phyloP scores from a whole-genome alignment of 805 yeast genomes.

The Monosporozyma servazzii region DNA sequence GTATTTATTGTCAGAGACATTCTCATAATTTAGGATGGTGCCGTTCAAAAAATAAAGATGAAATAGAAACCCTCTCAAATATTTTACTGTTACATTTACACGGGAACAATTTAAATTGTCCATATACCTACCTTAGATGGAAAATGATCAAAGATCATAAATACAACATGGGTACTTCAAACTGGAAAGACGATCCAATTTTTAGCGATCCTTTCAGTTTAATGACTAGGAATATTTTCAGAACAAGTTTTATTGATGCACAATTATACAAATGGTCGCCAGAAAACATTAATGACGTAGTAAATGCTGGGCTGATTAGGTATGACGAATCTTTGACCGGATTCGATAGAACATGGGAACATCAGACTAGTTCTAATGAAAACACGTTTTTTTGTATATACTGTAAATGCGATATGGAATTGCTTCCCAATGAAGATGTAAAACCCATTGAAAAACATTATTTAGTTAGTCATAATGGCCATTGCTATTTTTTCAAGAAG shows the following conservation, averaged over 20 bases:
- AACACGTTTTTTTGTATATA: slow-evolving; percentile 45
- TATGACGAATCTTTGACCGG: slow-evolving; percentile 42
- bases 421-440: slow-evolving; percentile 11
- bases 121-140: slow-evolving; percentile 12
- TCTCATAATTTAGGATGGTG: slow-evolving; percentile 18
- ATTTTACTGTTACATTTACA: slow-evolving; percentile 18
- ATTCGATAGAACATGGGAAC: slow-evolving; percentile 8
- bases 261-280: background rate
- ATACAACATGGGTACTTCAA: slow-evolving; percentile 9
- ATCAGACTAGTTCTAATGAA: slow-evolving; percentile 28
- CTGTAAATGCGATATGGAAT: slow-evolving; percentile 47
- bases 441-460: slow-evolving; percentile 41
- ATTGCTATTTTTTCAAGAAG: slow-evolving; percentile 17
- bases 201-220: slow-evolving; percentile 15
- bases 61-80: slow-evolving; percentile 19
- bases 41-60: slow-evolving; percentile 19
- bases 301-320: slow-evolving; percentile 45
- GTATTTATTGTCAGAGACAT: slow-evolving; percentile 17
- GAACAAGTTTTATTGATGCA: background rate
- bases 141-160: slow-evolving; percentile 19
- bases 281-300: slow-evolving; percentile 27
- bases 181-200: slow-evolving; percentile 17
- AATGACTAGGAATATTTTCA: slow-evolving; percentile 6
- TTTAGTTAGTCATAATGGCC: slow-evolving; percentile 14
- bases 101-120: slow-evolving; percentile 9